Conservation (phyloP, 345 rosid species). For the Bruguiera parviflora region DNA sequence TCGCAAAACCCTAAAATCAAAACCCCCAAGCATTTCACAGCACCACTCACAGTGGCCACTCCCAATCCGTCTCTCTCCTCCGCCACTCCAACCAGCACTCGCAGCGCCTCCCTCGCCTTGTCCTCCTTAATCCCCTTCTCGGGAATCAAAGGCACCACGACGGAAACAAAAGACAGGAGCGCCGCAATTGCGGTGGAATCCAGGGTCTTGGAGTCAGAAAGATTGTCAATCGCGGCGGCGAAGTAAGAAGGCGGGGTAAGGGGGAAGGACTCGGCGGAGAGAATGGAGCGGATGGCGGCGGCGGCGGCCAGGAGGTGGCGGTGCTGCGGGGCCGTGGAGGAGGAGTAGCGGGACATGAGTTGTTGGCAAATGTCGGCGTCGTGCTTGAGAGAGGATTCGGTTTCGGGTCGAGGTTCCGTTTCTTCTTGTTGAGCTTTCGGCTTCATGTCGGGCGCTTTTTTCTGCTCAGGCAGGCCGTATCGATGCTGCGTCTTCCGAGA, state of each 20-base stretch:
- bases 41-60: slow-evolving; percentile 60
- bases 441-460: background rate
- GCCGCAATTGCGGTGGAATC: slow-evolving; percentile 64
- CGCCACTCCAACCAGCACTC: slow-evolving; percentile 45
- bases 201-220: slow-evolving; percentile 26
- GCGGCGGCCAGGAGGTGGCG: slow-evolving; percentile 89
- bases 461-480: too few relatives aligned
- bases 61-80: slow-evolving; percentile 45
- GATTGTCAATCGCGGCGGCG: slow-evolving; percentile 59
- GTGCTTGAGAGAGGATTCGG: slow-evolving; percentile 27
- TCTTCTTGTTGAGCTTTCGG: background rate
- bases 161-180: slow-evolving; percentile 58
- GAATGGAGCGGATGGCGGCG: slow-evolving; percentile 83
- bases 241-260: slow-evolving; percentile 64
- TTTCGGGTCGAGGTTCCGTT: background rate
- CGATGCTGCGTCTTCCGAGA: too few relatives aligned
- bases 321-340: slow-evolving; percentile 80
- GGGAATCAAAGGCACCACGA: slow-evolving; percentile 54
- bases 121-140: slow-evolving; percentile 37
- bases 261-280: slow-evolving; percentile 58
- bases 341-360: slow-evolving; percentile 82
- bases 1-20: slow-evolving; percentile 57
- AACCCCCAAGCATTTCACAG: slow-evolving; percentile 74
- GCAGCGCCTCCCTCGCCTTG: slow-evolving; percentile 68
- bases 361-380: slow-evolving; percentile 71